These are phyloP conservation scores for Talaromyces sp. DNA, from an alignment of 2,329 filamentous ascomycete genomes.

Conservation along the genomic window DNA sequence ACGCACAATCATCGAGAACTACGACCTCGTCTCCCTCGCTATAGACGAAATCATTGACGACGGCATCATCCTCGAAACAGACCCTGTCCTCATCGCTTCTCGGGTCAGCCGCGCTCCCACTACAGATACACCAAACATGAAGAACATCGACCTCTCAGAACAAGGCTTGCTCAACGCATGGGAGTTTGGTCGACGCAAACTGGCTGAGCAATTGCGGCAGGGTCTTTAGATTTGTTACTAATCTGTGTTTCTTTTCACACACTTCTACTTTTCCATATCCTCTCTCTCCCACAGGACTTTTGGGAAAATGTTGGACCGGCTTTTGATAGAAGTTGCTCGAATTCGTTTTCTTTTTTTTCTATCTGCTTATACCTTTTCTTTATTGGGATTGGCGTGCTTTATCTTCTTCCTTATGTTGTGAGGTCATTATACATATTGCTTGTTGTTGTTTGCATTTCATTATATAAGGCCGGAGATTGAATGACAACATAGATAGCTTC, in stretches of 20 bases:
- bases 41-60: conserved; percentile 95
- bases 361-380: conserved; percentile 11
- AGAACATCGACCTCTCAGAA: conserved; percentile 91
- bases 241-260: background rate
- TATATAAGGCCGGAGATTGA: too few species aligned
- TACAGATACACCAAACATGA: conserved; percentile 80
- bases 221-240: conserved; percentile 51
- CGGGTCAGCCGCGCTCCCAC: conserved; percentile 87
- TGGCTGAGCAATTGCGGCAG: conserved; percentile 86
- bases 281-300: conserved; percentile 17
- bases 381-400: conserved; percentile 13
- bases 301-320: conserved; percentile 11
- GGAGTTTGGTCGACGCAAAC: conserved; percentile 86
- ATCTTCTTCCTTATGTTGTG: background rate
- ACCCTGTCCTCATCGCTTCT: conserved; percentile 88
- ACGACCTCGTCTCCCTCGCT: conserved; percentile 87
- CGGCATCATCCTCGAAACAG: conserved; percentile 94
- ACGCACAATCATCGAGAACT: conserved; percentile 96
- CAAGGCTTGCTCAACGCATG: conserved; percentile 92
- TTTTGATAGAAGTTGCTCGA: conserved; percentile 7
- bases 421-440: conserved; percentile 1
- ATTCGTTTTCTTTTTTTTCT: conserved; percentile 16
- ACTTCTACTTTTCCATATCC: conserved; percentile 11
- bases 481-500: too few species aligned
- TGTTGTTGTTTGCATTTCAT: background rate